phyloP scores from a whole-genome alignment of 352 stramenopile species.

The Phytophthora niederhauseri region DNA sequence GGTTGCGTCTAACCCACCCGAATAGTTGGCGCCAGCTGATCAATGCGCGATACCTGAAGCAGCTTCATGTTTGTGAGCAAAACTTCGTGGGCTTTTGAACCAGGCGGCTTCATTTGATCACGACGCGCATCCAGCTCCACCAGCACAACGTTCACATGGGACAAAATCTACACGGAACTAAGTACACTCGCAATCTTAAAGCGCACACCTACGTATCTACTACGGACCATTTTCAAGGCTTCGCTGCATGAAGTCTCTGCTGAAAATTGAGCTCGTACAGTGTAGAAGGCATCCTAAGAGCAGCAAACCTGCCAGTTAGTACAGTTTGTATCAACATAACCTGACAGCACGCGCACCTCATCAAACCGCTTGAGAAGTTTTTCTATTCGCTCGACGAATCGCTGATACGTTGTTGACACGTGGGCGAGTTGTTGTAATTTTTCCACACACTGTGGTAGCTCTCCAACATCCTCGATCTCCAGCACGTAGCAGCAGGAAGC shows the following conservation, averaged over 20 bases:
- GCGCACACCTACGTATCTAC: background rate
- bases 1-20: slow-evolving; percentile 21
- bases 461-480: slow-evolving; percentile 31
- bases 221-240: slow-evolving; percentile 31
- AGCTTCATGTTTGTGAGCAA: slow-evolving; percentile 50
- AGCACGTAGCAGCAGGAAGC: slow-evolving; percentile 38
- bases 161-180: slow-evolving; percentile 35
- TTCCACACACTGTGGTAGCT: slow-evolving; percentile 35
- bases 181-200: background rate
- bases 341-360: slow-evolving; percentile 9
- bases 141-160: slow-evolving; percentile 41
- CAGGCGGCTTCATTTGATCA: slow-evolving; percentile 56
- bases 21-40: slow-evolving; percentile 42
- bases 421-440: slow-evolving; percentile 34
- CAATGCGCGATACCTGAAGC: slow-evolving; percentile 42
- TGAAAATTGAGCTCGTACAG: slow-evolving; percentile 11
- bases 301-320: background rate
- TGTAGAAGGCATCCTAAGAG: slow-evolving; percentile 26
- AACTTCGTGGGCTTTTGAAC: slow-evolving; percentile 44
- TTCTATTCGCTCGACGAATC: slow-evolving; percentile 43
- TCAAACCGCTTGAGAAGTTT: slow-evolving; percentile 34
- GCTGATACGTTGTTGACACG: slow-evolving; percentile 40
- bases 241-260: slow-evolving; percentile 22
- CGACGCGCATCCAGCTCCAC: slow-evolving; percentile 51
- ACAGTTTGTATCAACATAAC: background rate